Percentiles rank a stretch among this genome's conserved stretches.
Evolutionary conservation across 495 filamentous ascomycete genomes (phyloP).

Genomic region (Penicillium cataractarum): DNA sequence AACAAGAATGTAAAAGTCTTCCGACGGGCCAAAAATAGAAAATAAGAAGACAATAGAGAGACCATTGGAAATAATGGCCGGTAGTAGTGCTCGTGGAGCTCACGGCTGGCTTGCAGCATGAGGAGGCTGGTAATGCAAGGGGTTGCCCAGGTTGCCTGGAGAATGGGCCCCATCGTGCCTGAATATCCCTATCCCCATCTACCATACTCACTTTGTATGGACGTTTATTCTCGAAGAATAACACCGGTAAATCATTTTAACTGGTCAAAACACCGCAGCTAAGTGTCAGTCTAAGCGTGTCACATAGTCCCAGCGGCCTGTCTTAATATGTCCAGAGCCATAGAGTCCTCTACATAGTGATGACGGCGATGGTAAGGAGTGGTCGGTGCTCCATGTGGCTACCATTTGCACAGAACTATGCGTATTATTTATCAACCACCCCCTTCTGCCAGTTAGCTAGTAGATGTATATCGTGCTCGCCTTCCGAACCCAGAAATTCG

Average conservation of each 20-base stretch:
- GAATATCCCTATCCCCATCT: slow-evolving; percentile 13
- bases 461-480: not conserved
- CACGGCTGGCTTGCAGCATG: not conserved
- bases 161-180: slow-evolving; percentile 21
- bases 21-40: not conserved
- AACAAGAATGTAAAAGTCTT: not conserved
- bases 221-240: not conserved
- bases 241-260: not conserved
- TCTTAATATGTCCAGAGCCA: not conserved
- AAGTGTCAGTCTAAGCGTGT: no score
- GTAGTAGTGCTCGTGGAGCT: not conserved
- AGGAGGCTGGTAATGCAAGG: slow-evolving; percentile 23
- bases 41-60: not conserved
- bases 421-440: not conserved
- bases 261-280: not conserved
- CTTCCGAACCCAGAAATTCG: not conserved
- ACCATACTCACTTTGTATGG: not conserved
- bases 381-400: not conserved
- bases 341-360: not conserved
- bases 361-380: not conserved
- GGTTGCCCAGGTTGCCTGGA: slow-evolving; percentile 25
- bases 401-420: not conserved
- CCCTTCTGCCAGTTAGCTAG: not conserved
- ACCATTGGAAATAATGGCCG: not conserved
- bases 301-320: not conserved